Evolutionary conservation across 2,329 filamentous ascomycete species (phyloP).

Genomic region (Gaeumannomyces sp.): DNA sequence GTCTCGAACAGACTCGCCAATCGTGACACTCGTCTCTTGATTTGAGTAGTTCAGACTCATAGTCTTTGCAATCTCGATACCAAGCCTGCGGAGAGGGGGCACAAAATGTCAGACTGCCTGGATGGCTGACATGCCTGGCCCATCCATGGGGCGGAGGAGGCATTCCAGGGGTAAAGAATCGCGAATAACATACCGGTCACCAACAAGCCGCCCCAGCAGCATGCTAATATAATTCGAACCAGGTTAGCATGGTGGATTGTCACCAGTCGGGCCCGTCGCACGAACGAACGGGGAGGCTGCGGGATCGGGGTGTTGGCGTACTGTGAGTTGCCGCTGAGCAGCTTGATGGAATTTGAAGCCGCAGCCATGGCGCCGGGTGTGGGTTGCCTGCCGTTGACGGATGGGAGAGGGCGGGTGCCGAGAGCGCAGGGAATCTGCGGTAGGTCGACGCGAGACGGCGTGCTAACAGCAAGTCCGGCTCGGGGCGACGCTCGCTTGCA

Average conservation of each 20-base stretch:
- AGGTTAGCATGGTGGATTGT: background rate
- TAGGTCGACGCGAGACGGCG: background rate
- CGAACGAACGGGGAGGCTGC: too few relatives aligned
- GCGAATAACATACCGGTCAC: constrained; percentile 1
- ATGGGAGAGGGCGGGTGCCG: too few relatives aligned
- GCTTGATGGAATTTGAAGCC: constrained; percentile 10
- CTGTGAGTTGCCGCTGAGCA: constrained; percentile 11
- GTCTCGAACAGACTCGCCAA: constrained; percentile 90
- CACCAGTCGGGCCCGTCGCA: background rate
- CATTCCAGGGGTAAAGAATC: background rate
- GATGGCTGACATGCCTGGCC: background rate
- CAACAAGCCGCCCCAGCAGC: constrained; percentile 8
- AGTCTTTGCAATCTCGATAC: constrained; percentile 11
- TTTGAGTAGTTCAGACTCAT: constrained; percentile 56
- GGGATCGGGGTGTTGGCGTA: background rate
- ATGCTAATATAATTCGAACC: background rate
- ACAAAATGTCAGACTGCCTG: background rate
- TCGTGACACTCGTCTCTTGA: constrained; percentile 82
- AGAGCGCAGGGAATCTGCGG: background rate
- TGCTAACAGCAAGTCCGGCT: background rate
- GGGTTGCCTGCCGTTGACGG: background rate
- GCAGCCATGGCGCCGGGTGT: constrained; percentile 5
- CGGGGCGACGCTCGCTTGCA: background rate
- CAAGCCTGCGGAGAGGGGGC: constrained; percentile 4
- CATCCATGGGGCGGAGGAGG: background rate